Percentiles rank a stretch among this genome's conserved stretches.
Evolutionary conservation across 345 rosid species (phyloP).

Genomic region (Sonneratia caseolaris): DNA sequence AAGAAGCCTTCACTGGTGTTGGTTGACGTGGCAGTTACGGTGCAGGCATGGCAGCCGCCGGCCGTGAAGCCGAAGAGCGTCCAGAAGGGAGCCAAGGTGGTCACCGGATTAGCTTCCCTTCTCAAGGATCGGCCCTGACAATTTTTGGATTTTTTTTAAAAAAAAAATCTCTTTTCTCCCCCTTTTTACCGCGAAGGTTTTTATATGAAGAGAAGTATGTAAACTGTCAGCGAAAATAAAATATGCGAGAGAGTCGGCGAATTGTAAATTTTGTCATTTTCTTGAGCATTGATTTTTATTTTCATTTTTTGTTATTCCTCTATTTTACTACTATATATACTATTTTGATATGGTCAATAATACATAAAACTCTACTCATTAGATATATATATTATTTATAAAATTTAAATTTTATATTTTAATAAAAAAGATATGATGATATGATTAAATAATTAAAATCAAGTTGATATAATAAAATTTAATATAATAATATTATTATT

Average conservation of each 20-base stretch:
- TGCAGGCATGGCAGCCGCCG: conserved; percentile 30
- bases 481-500: too few species aligned
- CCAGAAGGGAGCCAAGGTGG: conserved; percentile 13
- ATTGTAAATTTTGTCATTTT: too few species aligned
- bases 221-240: neutral
- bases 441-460: too few species aligned
- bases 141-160: neutral
- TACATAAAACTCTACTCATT: too few species aligned
- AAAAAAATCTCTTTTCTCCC: neutral
- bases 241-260: neutral
- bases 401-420: too few species aligned
- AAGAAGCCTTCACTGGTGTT: conserved; percentile 12
- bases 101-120: conserved; percentile 48
- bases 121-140: conserved; percentile 30
- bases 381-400: too few species aligned
- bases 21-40: conserved; percentile 5
- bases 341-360: too few species aligned
- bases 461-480: too few species aligned
- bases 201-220: neutral
- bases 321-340: too few species aligned
- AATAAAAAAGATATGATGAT: too few species aligned
- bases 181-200: neutral
- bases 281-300: too few species aligned
- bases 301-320: too few species aligned
- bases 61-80: conserved; percentile 38